These are phyloP conservation scores for Coemansia sp. DNA, from an alignment of 192 early-diverging fungal genomes.

Conservation along the genomic window DNA sequence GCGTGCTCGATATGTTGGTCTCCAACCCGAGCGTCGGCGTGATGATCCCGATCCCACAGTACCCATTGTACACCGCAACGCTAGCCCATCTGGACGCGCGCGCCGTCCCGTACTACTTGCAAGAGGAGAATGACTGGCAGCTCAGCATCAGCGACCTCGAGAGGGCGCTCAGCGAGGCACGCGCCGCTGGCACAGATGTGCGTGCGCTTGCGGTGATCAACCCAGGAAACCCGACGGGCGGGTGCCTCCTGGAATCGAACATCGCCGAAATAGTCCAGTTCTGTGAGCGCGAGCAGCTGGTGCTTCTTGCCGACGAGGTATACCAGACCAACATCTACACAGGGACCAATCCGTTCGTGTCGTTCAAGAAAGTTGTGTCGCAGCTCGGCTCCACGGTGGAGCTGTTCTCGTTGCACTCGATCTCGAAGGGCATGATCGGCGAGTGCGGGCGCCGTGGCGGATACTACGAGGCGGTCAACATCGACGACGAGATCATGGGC, in stretches of 20 bases:
- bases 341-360: conserved; percentile 81
- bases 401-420: conserved; percentile 93
- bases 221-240: conserved; percentile 98
- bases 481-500: conserved; percentile 72
- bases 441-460: conserved; percentile 98
- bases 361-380: conserved; percentile 92
- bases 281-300: conserved; percentile 77
- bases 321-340: conserved; percentile 97
- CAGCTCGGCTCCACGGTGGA: conserved; percentile 78
- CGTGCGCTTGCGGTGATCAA: conserved; percentile 96
- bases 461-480: conserved; percentile 92
- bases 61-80: conserved; percentile 95
- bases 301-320: conserved; percentile 95
- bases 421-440: conserved; percentile 98
- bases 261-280: conserved; percentile 90
- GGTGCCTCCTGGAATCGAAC: conserved; percentile 76
- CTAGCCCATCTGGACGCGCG: conserved; percentile 82
- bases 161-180: conserved; percentile 63
- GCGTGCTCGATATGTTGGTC: conserved; percentile 83
- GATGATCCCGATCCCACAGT: conserved; percentile 99
- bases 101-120: conserved; percentile 88
- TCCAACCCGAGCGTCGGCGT: conserved; percentile 79
- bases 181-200: conserved; percentile 74
- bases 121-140: conserved; percentile 85
- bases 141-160: conserved; percentile 69